Base-by-base conservation (phyloP, 306 rosid genomes). In the Trifolium pratense region DNA sequence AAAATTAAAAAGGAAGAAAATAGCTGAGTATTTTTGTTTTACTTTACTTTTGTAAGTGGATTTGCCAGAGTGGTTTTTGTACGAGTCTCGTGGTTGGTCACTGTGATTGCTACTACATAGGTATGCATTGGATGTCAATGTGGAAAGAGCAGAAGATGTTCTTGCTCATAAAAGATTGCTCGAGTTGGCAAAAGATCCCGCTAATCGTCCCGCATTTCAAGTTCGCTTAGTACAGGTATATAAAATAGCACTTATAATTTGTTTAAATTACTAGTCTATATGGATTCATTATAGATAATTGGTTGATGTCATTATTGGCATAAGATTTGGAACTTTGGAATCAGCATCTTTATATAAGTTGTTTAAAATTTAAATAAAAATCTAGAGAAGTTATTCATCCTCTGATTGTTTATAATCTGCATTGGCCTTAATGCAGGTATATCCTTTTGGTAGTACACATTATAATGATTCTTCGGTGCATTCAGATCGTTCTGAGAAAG, bases 91-190 rank as follows among this genome's bases (percentile, higher is more conserved):
- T 58, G 76, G 82, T 76, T 55, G 75, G 77, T 66, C 82, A 77
- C 78, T 60, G 21, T 83, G 83, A 74, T 81, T 86, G 73, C 80
- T 82, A 16, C 77, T 72, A 15, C 82, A 76, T 71, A 95, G 97
- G 81, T 91, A 95, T 42, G 99, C 97, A 6, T 82, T 91, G 92
- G 99, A 95, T 84, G 99, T 95, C 73, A 95, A 95, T 67, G 99
- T 90, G 71, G 99, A 95, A 82, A 88, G 99, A 80, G 99, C 99
- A 7, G 99, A 90, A 78, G 99, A 95, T 81, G 99, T 95, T 65
- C 89, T 95, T 62, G 82, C 87, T 7, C 99, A 95, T 49, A 86
- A 91, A 85, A 88, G 87, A 76, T 79, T 95, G 77, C 92, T 95
- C 52, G 85, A 95, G 79, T 75, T 91, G 71, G 99, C 97, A 0